Evolutionary conservation across 1,139 yeast genomes (phyloP), one percentile per base, ranked within the genome.

Genomic region (Eremothecium gossypii): DNA sequence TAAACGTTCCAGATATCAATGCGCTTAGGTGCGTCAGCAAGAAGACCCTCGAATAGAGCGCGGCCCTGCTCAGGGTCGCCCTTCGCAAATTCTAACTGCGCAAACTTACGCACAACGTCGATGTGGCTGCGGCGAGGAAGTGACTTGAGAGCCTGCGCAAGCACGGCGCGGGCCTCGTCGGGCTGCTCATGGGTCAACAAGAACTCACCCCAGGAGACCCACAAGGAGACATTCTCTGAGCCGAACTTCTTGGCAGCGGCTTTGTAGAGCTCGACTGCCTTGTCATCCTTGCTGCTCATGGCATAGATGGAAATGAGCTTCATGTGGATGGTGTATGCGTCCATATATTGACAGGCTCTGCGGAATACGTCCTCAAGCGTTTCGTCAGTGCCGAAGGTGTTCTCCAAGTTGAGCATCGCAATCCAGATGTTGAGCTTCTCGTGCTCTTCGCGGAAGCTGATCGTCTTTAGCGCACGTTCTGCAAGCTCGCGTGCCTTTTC

Each of bases 361-460:
- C 77, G 80, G 73, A 91, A 91, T 0, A 76, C 74, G 27, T 79
- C 86, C 43, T 85, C 89, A 42, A 89, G 66, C 4, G 93, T 67
- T 48, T 86, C 96, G 8, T 79, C 81, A 27, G 84, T 74, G 44
- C 98, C 99, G 64, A 91, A 91, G 11, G 89, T 79, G 63, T 85
- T 86, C 64, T 91, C 99, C 73, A 93, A 76, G 66, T 93, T 91
- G 55, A 91, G 75, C 59, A 87, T 66, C 1, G 97, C 98, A 62
- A 91, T 84, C 98, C 98, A 93, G 41, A 91, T 80, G 58, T 91
- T 93, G 66, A 87, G 67, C 65, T 87, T 86, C 62, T 91, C 98
- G 55, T 79, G 81, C 63, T 93, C 98, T 59, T 89, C 96, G 57
- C 96, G 77, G 68, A 81, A 86, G 58, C 77, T 79, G 53, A 91